Conservation (phyloP, 176 grass and related monocot species). For the Poa pratensis region DNA sequence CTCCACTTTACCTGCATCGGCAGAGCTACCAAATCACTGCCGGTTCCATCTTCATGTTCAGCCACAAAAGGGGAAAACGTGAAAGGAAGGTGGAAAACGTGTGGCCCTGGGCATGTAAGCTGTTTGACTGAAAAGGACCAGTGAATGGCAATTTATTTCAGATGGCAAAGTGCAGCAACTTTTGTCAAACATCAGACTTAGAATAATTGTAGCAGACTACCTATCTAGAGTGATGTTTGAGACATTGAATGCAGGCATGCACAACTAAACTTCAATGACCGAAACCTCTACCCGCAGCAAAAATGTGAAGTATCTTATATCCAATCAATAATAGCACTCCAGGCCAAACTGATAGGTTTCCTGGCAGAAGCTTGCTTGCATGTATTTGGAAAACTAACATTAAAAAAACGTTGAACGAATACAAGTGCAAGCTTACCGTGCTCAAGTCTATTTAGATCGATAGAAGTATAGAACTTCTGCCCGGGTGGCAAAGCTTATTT, state of each 20-base stretch:
- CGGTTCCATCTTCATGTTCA: not conserved
- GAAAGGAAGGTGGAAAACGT: not conserved
- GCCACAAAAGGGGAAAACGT: not conserved
- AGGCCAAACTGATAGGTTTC: not conserved
- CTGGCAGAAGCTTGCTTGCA: constrained; percentile 17
- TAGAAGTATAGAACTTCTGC: not conserved
- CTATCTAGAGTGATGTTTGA: not conserved
- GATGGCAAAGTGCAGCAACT: not conserved
- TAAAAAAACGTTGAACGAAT: not conserved
- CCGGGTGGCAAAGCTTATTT: not conserved
- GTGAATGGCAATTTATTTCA: not conserved
- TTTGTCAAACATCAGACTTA: not conserved
- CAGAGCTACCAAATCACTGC: not conserved
- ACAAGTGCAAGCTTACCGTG: not conserved
- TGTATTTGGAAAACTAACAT: not conserved
- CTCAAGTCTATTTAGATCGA: not conserved
- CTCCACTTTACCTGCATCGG: not conserved
- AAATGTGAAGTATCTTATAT: not conserved
- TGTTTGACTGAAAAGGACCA: not conserved
- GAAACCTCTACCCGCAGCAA: not conserved
- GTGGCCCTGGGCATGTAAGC: constrained; percentile 14
- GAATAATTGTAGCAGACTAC: not conserved
- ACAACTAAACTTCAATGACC: constrained; percentile 9
- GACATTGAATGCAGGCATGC: not conserved
- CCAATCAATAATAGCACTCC: not conserved